Base-by-base conservation (phyloP, 2,329 filamentous ascomycete genomes). In the Paraphaeosphaeria sporulosa region DNA sequence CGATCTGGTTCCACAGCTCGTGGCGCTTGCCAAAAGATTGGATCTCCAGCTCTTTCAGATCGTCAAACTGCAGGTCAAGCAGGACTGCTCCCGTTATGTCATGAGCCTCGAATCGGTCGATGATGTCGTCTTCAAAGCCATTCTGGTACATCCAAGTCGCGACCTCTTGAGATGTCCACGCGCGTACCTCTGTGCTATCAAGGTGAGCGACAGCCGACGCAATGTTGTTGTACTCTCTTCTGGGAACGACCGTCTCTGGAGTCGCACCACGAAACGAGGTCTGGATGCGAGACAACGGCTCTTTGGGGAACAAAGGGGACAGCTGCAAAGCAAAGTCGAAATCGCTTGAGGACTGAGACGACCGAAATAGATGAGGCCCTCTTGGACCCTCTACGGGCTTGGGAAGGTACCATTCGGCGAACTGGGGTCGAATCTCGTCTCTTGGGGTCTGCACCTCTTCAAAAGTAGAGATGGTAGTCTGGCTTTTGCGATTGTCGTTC, bases 11-110 rank as follows among this genome's bases (percentile, higher is more conserved):
- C 92, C 92, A 95, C 15, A 94, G 81, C 71, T 88, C 89, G 67
- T 90, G 92, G 61, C 92, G 85, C 68, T 94, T 90, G 46, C 92
- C 92, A 72, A 95, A 94, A 1, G 92, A 94, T 61, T 86, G 84
- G 58, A 95, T 94, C 66, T 89, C 89, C 19, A 95, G 84, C 78
- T 95, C 92, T 76, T 90, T 90, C 58, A 95, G 81, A 70, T 95
- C 94, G 64, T 96, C 93, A 68, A 94, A 94, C 73, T 96, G 93
- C 46, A 99, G 82, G n/a, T 94, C 93, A 55, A 96, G 88, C 21
- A 98, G 82, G 58, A 98, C 92, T 4, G 88, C 85, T 15, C 94
- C 94, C 27, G 90, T 93, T 76, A 99, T 97, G 74, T 99, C 94
- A 76, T 99, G 96, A 70, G 90, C 87, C 63, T 94, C 85, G 71